phyloP scores from a whole-genome alignment of 306 rosid genomes.

The Lathyrus oleraceus region DNA sequence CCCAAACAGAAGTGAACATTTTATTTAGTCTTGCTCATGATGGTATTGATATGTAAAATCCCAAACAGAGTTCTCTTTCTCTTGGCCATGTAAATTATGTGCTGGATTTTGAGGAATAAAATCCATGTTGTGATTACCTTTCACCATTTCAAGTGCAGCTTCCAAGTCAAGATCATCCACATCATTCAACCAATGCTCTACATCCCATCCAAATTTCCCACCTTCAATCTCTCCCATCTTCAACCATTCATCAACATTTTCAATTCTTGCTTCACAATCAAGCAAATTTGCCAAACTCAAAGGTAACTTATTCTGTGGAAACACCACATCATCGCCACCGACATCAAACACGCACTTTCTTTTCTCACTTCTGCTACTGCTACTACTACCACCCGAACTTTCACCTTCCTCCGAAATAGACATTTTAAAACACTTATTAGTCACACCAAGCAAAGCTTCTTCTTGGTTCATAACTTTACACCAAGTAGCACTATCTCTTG shows the following conservation, averaged over 20 bases:
- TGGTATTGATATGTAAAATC: constrained; percentile 31
- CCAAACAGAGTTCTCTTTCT: constrained; percentile 47
- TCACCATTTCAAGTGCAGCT: constrained; percentile 32
- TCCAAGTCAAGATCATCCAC: constrained; percentile 32
- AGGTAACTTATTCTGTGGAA: constrained; percentile 28
- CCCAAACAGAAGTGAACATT: neutral
- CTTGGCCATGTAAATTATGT: constrained; percentile 8
- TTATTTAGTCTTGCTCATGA: neutral
- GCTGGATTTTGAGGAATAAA: constrained; percentile 18
- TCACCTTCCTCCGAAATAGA: constrained; percentile 11
- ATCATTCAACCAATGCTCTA: constrained; percentile 35
- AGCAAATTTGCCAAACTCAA: constrained; percentile 26
- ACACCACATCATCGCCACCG: neutral
- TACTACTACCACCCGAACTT: neutral
- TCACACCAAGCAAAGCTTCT: constrained; percentile 38
- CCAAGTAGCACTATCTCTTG: constrained; percentile 60
- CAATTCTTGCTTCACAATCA: constrained; percentile 36
- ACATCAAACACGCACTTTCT: constrained; percentile 39
- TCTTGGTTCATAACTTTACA: constrained; percentile 56
- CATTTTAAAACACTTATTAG: constrained; percentile 41
- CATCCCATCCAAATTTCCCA: constrained; percentile 25
- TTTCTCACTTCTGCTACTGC: constrained; percentile 22
- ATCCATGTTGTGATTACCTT: neutral
- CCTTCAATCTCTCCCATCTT: constrained; percentile 5
- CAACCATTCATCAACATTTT: constrained; percentile 48